Evolutionary conservation across 306 rosid species (phyloP).

Genomic region (Delonix regia): DNA sequence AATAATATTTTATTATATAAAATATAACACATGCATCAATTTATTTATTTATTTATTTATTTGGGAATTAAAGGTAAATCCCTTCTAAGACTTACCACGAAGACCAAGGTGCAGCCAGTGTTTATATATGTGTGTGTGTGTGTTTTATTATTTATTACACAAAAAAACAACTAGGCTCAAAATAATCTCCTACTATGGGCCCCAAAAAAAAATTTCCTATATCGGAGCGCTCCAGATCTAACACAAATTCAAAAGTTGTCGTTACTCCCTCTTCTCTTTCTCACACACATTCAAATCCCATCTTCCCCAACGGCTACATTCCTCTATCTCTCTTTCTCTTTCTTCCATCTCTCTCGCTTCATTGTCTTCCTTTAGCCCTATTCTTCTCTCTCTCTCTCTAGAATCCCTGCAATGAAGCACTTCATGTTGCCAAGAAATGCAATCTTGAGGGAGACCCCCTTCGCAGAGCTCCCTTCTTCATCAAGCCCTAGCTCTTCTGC

Average conservation of each 20-base stretch:
- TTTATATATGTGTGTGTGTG: too few relatives aligned
- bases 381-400: conserved; percentile 10
- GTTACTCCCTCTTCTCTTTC: background rate
- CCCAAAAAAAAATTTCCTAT: background rate
- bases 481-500: conserved; percentile 59
- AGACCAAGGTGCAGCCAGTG: too few relatives aligned
- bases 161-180: too few relatives aligned
- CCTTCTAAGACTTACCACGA: too few relatives aligned
- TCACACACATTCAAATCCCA: conserved; percentile 49
- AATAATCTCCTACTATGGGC: too few relatives aligned
- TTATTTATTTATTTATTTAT: too few relatives aligned
- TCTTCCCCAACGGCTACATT: conserved; percentile 50
- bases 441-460: conserved; percentile 54
- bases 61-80: too few relatives aligned
- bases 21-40: too few relatives aligned
- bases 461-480: conserved; percentile 54
- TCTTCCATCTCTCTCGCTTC: conserved; percentile 42
- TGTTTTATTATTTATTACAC: too few relatives aligned
- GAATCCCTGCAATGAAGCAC: conserved; percentile 56
- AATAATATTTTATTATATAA: too few relatives aligned
- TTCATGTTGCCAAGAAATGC: conserved; percentile 78
- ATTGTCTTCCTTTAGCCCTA: conserved; percentile 34
- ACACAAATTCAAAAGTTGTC: conserved; percentile 13
- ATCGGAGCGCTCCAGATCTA: conserved; percentile 4
- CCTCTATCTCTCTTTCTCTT: conserved; percentile 32